Evolutionary conservation across 768 basidiomycete species (phyloP).

Genomic region (Chlorophyllum brunneum): DNA sequence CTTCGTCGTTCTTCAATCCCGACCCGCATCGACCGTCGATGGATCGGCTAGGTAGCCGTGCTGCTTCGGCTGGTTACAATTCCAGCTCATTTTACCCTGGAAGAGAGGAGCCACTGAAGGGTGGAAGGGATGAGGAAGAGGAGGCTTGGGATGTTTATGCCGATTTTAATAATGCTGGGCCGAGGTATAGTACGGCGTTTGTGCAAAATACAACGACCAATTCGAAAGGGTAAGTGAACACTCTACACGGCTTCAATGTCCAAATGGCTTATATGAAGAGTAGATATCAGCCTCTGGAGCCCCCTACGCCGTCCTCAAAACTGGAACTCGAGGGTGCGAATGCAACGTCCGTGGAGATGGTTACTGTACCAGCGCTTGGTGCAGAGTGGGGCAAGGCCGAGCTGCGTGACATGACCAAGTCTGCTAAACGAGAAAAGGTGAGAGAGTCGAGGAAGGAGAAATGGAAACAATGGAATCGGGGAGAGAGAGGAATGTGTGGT

Average conservation of each 20-base stretch:
- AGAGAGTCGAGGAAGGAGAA: slow-evolving; percentile 47
- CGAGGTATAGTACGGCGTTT: slow-evolving; percentile 67
- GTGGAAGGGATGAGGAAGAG: slow-evolving; percentile 71
- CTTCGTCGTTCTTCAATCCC: slow-evolving; percentile 64
- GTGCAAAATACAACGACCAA: slow-evolving; percentile 28
- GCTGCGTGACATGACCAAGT: slow-evolving; percentile 70
- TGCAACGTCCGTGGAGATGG: slow-evolving; percentile 68
- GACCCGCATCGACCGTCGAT: slow-evolving; percentile 37
- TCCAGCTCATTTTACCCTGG: slow-evolving; percentile 60
- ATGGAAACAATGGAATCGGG: slow-evolving; percentile 77
- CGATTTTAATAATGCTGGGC: slow-evolving; percentile 86
- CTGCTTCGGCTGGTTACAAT: slow-evolving; percentile 68
- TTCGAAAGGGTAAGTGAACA: slow-evolving; percentile 39
- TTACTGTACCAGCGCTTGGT: slow-evolving; percentile 89
- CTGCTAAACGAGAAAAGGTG: slow-evolving; percentile 62
- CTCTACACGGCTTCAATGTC: not conserved
- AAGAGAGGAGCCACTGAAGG: slow-evolving; percentile 73
- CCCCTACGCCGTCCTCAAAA: slow-evolving; percentile 29
- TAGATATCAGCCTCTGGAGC: slow-evolving; percentile 45
- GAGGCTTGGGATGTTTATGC: slow-evolving; percentile 78
- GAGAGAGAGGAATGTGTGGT: slow-evolving; percentile 77
- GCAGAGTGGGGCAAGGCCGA: slow-evolving; percentile 86
- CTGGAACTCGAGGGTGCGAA: slow-evolving; percentile 30
- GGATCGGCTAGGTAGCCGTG: slow-evolving; percentile 40
- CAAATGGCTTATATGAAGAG: slow-evolving; percentile 8